These are phyloP conservation scores for Exophiala aquamarina DNA, from an alignment of 2,329 filamentous ascomycete species.

Conservation along the genomic window DNA sequence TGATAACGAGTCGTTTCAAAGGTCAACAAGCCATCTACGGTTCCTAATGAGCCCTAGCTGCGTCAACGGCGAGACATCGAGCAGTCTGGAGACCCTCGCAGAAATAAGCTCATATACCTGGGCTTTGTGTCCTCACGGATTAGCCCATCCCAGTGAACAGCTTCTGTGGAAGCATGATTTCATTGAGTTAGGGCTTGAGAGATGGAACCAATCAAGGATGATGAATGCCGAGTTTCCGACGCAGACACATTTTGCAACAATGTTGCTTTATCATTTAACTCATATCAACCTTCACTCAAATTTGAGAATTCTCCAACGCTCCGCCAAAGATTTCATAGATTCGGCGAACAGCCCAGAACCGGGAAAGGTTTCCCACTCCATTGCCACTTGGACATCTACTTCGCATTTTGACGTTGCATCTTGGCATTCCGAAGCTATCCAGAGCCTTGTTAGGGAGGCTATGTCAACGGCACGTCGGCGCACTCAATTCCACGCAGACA, in stretches of 20 bases:
- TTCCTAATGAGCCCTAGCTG: too few relatives aligned
- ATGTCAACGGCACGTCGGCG: background rate
- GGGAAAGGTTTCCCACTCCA: background rate
- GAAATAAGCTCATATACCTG: too few relatives aligned
- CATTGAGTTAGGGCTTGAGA: background rate
- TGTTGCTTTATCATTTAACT: background rate
- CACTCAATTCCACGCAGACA: background rate
- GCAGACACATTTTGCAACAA: background rate
- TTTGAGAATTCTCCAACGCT: background rate
- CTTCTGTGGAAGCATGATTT: background rate
- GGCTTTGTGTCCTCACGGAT: too few relatives aligned
- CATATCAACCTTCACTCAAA: background rate
- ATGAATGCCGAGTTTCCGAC: background rate
- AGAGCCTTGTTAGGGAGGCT: background rate
- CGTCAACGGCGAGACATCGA: constrained; percentile 3
- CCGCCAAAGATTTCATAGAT: background rate
- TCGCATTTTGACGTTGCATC: background rate
- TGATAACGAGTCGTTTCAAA: too few relatives aligned
- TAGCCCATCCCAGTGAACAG: background rate
- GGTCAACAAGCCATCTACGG: too few relatives aligned
- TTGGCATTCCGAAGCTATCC: background rate
- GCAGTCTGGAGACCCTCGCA: constrained; percentile 19
- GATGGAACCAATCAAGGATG: background rate
- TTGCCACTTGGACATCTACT: background rate
- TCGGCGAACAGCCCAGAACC: background rate